Base-by-base conservation (phyloP, 495 filamentous ascomycete species). In the Talaromyces adpressus region DNA sequence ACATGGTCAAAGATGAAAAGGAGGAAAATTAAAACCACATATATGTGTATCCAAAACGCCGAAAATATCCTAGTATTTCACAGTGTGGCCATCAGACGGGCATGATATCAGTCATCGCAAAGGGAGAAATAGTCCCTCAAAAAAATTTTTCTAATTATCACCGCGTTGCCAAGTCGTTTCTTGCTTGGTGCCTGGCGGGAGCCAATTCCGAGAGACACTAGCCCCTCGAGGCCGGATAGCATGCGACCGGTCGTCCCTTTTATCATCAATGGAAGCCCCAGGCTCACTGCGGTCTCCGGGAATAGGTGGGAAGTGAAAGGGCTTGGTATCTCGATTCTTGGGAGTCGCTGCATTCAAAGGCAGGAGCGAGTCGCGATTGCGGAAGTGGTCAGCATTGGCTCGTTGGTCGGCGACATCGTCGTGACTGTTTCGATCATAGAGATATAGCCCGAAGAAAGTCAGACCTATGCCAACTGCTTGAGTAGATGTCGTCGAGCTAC, bases 371-470 rank as follows among this genome's bases (percentile, higher is more conserved):
- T 84, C 81, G 25, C 79, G 82, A 0, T 80, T 79, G 54, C 86
- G 87, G 52, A 81, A 76, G 54, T 85, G 81, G 62, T 85, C 79
- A 6, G 79, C 67, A 57, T 84, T 83, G 6, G 85, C 84, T 60
- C 78, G 76, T 61, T 88, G 87, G 67, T 98, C 92, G 36, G 90
- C 91, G 70, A 91, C 89, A 67, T 89, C 88, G 61, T 88, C 89
- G 70, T 93, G 89, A 66, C 83, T 89, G 36, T 92, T 97, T 53
- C 95, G 87, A 74, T 99, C 95, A 71, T 99, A 99, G 39, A 99
- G 84, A 69, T 98, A 99, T 8, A 99, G 82, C 0, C 94, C 94
- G 49, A 96, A 65, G 70, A 97, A 97, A 0, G 94, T 98, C 53
- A 98, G 84, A 22, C 70, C 81, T 69, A 99, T 96, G 23, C 94